Base-by-base conservation (phyloP, 495 filamentous ascomycete genomes). In the Penicillium bialowiezense region DNA sequence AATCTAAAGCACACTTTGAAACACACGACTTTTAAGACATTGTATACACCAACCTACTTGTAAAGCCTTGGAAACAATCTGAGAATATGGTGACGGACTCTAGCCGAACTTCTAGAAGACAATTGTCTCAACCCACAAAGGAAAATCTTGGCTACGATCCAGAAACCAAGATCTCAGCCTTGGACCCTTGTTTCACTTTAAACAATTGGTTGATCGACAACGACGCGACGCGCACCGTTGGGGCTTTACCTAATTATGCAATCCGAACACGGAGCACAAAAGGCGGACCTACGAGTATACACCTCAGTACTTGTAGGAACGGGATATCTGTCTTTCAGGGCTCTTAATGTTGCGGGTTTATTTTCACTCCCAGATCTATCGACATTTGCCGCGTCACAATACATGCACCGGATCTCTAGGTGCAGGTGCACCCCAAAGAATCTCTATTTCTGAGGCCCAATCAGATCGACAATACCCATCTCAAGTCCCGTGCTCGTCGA, bases 171-270 rank as follows among this genome's bases (percentile, higher is more conserved):
- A 58, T 58, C 54, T 61, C 58, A 56, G 58, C 58, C 41, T 19
- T 56, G 47, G 60, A 63, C 60, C 57, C 49, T 55, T 46, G 54
- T 58, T 58, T 61, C 54, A 54, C 24, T 21, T 48, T 48, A 32
- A 40, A 48, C 44, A 29, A 29, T 51, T 36, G 9, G 36, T 14
- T 49, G 59, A 57, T 60, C 47, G 48, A 44, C 13, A 21, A 47
- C 32, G 44, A 47, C 45, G 35, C 45, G 26, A 40, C 44, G 41
- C 31, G n/a, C n/a, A n/a, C 46, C 51, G 51, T 54, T 57, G 49
- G 21, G n/a, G 41, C 26, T 23, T 45, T 43, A 23, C 31, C 50
- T 48, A 48, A 47, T 54, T 15, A 24, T 29, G 32, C 53, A 53
- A 56, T 13, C 29, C 3, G 23, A 26, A 26, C 8, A 26, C 23